A percentile compares a stretch with the other conserved stretches of the same genome.
Evolutionary conservation across 78 protist species (phyloP).

Genomic region (Monosiga brevicollis): DNA sequence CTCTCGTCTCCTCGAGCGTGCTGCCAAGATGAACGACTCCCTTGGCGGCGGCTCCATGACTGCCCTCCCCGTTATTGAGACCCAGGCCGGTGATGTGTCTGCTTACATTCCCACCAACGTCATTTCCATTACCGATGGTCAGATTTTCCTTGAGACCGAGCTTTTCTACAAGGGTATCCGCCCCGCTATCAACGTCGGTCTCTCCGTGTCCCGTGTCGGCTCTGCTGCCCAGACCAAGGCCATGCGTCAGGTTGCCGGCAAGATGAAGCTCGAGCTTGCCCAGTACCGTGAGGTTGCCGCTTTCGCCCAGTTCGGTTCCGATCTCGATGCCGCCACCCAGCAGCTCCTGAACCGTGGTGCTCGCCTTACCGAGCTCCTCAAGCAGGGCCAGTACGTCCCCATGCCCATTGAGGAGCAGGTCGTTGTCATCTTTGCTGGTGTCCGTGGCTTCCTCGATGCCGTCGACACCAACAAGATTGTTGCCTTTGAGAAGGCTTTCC

Average conservation of each 20-base stretch:
- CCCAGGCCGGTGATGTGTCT: conserved; percentile 75
- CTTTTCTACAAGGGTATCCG: conserved; percentile 65
- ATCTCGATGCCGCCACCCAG: conserved; percentile 59
- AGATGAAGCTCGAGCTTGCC: conserved; percentile 64
- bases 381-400: conserved; percentile 45
- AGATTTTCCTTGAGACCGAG: conserved; percentile 70
- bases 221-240: conserved; percentile 70
- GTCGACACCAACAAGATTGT: conserved; percentile 17
- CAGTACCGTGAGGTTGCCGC: conserved; percentile 78
- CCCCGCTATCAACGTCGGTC: conserved; percentile 72
- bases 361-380: conserved; percentile 48
- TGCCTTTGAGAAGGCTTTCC: conserved; percentile 26
- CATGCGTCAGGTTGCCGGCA: conserved; percentile 61
- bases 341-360: conserved; percentile 46
- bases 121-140: conserved; percentile 75
- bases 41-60: conserved; percentile 55
- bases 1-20: conserved; percentile 71
- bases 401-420: conserved; percentile 40
- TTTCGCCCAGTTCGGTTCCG: conserved; percentile 70
- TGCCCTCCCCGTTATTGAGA: conserved; percentile 70
- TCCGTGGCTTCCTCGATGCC: conserved; percentile 54
- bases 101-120: conserved; percentile 78
- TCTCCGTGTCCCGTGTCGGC: conserved; percentile 75
- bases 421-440: conserved; percentile 43
- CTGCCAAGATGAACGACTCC: conserved; percentile 47